Evolutionary conservation across 2,329 filamentous ascomycete species (phyloP), one percentile per base, ranked within the genome.

Genomic region (Thermomyces lanuginosus): DNA sequence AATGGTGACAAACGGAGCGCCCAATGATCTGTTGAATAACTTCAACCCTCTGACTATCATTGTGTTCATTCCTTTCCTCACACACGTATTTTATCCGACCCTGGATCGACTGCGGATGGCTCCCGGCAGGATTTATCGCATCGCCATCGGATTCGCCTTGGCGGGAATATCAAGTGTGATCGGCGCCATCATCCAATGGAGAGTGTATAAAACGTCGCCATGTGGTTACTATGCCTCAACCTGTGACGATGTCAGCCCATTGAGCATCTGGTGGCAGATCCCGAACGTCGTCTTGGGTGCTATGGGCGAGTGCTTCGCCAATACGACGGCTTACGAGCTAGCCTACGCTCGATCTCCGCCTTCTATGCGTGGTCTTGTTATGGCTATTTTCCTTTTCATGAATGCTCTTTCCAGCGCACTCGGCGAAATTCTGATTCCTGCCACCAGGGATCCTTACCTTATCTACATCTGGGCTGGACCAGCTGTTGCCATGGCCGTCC

Each of bases 301-400:
- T 34, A 58, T 69, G 33, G 66, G 63, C 2, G 66, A 70, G 42
- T 69, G 69, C 41, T 62, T 69, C 36, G 60, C 64, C 2, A 65
- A 59, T 7, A 61, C 72, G 31, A 71, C 67, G 3, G 72, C 71
- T 1, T 69, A 77, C 36, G 77, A 82, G 46, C 81, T 80, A 36
- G 78, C 78, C 17, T 83, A 72, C 57, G 74, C 72, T 47, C 80
- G 81, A 53, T 76, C 76, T 0, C 78, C 78, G 14, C 69, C 66
- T 43, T 82, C 81, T 58, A 84, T 84, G 78, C 16, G 27, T 11
- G 15, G 27, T 18, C 33, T 35, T n/a, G 33, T 35, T 9, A 29
- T 35, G 29, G 32, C 32, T 9, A 12, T 32, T 9, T 66, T 60
- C 39, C 51, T 72, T 7, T 60, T 72, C 35, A 71, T 65, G 37